Evolutionary conservation across 2,329 filamentous ascomycete genomes (phyloP), one percentile per base, ranked within the genome.

Genomic region (Sclerotinia trifoliorum): DNA sequence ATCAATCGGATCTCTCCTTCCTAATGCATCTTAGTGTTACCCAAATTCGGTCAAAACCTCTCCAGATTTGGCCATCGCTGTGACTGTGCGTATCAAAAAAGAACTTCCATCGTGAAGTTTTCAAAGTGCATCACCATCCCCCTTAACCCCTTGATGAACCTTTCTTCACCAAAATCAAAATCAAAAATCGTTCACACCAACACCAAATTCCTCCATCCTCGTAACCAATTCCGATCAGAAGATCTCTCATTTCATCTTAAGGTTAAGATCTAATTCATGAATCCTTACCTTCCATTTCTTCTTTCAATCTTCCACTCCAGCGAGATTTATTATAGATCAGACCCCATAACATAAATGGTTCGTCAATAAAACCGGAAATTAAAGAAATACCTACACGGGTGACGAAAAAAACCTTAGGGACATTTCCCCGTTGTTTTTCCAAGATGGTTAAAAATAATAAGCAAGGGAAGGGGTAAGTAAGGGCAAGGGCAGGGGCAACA

Each of bases 361-460:
- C 42, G 57, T 61, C 57, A 24, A 61, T 61, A 46, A 46, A 48
- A 24, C 35, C 58, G 58, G 58, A 61, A 49, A 61, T 61, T 61
- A 61, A 49, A n/a, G 19, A 32, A 49, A 24, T 19, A 35, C 58
- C 21, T 26, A 19, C n/a, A 61, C 57, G 26, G 15, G 24, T 61
- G 57, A 61, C 57, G 2, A 39, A 26, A 60, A 32, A 61, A 61
- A 48, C 19, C 19, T 32, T 21, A 17, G 29, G 21, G 44, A 32
- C 17, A 54, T 54, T 54, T 54, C 52, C 52, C 52, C 42, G 57
- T 48, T 48, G 42, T 61, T 61, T 48, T 61, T 48, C 42, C 57
- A 61, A 61, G 19, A n/a, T 60, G 56, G 56, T 56, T 19, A 29
- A 29, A 58, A 46, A 29, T 35, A 21, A 21, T 46, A 17, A 46